Base-by-base conservation (phyloP, 768 basidiomycete genomes). In the Pleurotus tuber-regium region DNA sequence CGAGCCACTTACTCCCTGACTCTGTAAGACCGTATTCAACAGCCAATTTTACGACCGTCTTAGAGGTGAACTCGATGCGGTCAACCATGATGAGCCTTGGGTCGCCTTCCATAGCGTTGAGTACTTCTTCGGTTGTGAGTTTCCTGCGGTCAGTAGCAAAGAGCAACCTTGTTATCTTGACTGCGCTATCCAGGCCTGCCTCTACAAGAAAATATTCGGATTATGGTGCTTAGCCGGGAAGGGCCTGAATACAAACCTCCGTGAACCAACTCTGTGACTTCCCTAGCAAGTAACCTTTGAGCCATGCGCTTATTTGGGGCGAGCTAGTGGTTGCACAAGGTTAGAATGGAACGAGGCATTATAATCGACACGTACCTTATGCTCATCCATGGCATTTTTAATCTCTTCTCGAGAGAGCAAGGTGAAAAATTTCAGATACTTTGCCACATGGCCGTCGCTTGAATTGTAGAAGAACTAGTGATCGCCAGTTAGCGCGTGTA, bases 391-490 rank as follows among this genome's bases (percentile, higher is more conserved):
- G 4, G 87, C 62, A 1, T 72, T 68, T 1, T 77, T 66, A 39
- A 97, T 84, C 52, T 80, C 66, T 12, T 76, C 66, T 10, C 78
- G 59, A 0, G 86, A 70, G 25, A 95, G 70, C 35, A 97, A 74
- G 2, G 93, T 95, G 58, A 98, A 90, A 56, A 94, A 69, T 56
- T 81, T 86, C 24, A 98, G 74, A 62, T 92, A 90, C 56, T 75
- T 80, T 50, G 80, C 83, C 3, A 94, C 87, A 59, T 94, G 91
- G 10, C 77, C 78, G 59, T 98, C 95, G 0, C 84, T 66, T 6
- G 86, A 83, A 58, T 86, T 82, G 36, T 96, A 65, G 72, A 97
- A 98, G 71, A 96, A 98, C 96, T 99, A 42, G 18, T n/a, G n/a
- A 43, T 49, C 1, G 35, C 12, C 9, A 43, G 2, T 43, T 19